A percentile compares a stretch with the other conserved stretches of the same genome.
Conservation (phyloP, 306 rosid species). For the Trifolium pratense region DNA sequence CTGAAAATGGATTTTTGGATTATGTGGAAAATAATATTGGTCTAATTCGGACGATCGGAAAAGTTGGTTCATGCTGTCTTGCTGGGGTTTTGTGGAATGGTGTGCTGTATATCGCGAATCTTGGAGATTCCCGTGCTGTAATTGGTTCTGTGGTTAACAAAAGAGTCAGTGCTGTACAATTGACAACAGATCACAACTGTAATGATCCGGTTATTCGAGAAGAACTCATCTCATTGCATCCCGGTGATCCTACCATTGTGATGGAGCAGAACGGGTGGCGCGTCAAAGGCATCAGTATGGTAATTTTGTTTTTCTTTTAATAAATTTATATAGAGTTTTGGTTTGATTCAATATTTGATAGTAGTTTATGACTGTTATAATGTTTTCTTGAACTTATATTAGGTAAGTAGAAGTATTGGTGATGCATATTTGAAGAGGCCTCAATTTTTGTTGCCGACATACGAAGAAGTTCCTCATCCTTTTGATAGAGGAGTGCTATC, state of each 20-base stretch:
- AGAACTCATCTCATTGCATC: slow-evolving; percentile 70
- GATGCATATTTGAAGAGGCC: slow-evolving; percentile 18
- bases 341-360: neutral
- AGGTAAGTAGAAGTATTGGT: slow-evolving; percentile 13
- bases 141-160: slow-evolving; percentile 62
- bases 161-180: slow-evolving; percentile 61
- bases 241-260: slow-evolving; percentile 72
- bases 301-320: slow-evolving; percentile 24
- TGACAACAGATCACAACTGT: slow-evolving; percentile 82
- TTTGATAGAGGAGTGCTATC: neutral
- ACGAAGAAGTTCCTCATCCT: neutral
- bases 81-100: neutral
- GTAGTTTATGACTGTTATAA: neutral
- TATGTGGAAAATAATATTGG: neutral
- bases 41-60: neutral
- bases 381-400: neutral
- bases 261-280: slow-evolving; percentile 96
- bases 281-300: slow-evolving; percentile 92
- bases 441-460: accelerated
- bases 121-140: slow-evolving; percentile 91
- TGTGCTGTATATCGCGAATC: slow-evolving; percentile 55
- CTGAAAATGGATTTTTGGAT: neutral
- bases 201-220: slow-evolving; percentile 67
- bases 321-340: neutral
- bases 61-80: neutral